phyloP scores from a whole-genome alignment of 2,329 filamentous ascomycete genomes.

The Dryadomyces quercivorus region DNA sequence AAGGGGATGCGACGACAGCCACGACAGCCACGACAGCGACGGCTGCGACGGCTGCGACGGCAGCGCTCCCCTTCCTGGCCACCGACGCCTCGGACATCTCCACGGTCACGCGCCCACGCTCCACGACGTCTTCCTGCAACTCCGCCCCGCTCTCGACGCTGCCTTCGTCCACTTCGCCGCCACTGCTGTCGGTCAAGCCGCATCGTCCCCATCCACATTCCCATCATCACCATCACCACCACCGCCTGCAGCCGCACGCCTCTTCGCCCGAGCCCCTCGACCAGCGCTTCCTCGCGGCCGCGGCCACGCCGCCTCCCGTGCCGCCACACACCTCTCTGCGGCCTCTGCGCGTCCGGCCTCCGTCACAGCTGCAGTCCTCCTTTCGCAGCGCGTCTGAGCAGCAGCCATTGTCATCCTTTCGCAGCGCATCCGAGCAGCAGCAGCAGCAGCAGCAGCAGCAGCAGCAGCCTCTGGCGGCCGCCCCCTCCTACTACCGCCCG shows the following conservation, averaged over 20 bases:
- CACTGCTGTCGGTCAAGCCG: background rate
- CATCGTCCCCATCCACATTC: background rate
- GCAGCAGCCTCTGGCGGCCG: too few relatives aligned
- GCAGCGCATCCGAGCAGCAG: background rate
- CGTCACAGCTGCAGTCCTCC: too few relatives aligned
- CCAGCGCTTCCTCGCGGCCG: too few relatives aligned
- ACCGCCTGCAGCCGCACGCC: background rate
- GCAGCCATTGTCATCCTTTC: too few relatives aligned
- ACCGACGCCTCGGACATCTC: conserved; percentile 5
- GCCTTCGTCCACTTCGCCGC: conserved; percentile 7
- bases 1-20: too few relatives aligned
- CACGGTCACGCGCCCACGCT: conserved; percentile 4
- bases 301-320: too few relatives aligned
- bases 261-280: background rate
- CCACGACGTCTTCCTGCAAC: conserved; percentile 7
- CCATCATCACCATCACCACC: background rate
- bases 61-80: background rate
- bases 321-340: too few relatives aligned
- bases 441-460: background rate
- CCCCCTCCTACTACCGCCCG: background rate
- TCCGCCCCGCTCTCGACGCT: conserved; percentile 5
- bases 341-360: too few relatives aligned
- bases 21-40: background rate
- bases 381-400: too few relatives aligned
- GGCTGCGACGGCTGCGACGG: background rate